Evolutionary conservation across 1,284 basidiomycete genomes (phyloP), one percentile per base, ranked within the genome.

Genomic region (Moniliophthora roreri): DNA sequence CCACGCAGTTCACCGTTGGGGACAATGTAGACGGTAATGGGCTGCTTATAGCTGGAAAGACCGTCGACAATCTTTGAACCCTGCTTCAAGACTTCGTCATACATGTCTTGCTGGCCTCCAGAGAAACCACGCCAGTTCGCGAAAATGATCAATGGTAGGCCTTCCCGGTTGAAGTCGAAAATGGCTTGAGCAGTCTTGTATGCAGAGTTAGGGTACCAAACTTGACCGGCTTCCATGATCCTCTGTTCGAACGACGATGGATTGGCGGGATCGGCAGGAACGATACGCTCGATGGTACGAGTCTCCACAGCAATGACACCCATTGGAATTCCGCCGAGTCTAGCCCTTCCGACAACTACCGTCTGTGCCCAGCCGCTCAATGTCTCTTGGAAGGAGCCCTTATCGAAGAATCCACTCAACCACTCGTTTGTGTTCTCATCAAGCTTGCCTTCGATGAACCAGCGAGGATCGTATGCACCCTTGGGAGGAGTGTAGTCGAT

Each of bases 121-220:
- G 97, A 99, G 87, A 99, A 99, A 36, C 97, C 97, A 79, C 97
- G 93, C 95, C 97, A 99, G 80, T 99, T 99, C 58, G 97, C 97
- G 65, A 99, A 98, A 71, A 99, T 96, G 71, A 99, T 93, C 58
- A 99, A 81, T 3, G 97, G 97, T 20, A 99, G 80, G 38, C 93
- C 94, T 73, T 99, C 97, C 48, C 95, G 89, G 76, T 96, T 91
- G 77, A 99, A 94, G 77, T 99, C 97, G 72, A 95, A 93, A 76
- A 99, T 99, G 15, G 97, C 95, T 66, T 98, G 97, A 8, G 96
- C 97, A 21, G 97, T 99, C 83, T 99, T 99, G 80, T 98, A 96
- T n/a, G 97, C 95, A 24, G 93, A 96, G 74, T 99, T 99, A 48
- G 97, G 97, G 74, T 98, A 99, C 97, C 97, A 99, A 13, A 91